Evolutionary conservation across 345 rosid species (phyloP), one percentile per base, ranked within the genome.

Genomic region (Sisymbrium altissimum): DNA sequence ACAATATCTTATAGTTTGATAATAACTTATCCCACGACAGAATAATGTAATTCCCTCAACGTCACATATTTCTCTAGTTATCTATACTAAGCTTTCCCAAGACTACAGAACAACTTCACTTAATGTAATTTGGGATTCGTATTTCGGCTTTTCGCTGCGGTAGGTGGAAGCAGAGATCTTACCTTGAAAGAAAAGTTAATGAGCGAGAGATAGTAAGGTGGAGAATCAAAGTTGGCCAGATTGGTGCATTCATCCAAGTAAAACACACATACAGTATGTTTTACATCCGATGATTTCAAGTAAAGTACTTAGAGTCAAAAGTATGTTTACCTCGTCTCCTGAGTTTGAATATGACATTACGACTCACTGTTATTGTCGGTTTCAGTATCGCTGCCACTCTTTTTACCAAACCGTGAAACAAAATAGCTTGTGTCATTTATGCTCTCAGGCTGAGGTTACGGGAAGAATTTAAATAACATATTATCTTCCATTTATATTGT

Each of bases 161-260:
- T 23, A 12, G 57, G 49, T 17, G 32, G 30, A 38, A 27, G 50
- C 0, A 6, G 48, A 10, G 61, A 40, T 25, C 80, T 73, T 85
- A 87, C 96, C 93, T 90, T 90, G 78, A 90, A 90, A 69, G 96
- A 90, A 74, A 90, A 88, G 72, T 88, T 90, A 56, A 88, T 82
- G 74, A 80, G 74, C 0, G 96, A 84, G 72, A 89, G 89, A 70
- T 83, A 72, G 57, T 83, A 73, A 49, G 91, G 88, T 41, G 82
- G 76, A 54, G 88, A 79, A 61, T 79, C 81, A 53, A 86, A 88
- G 65, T 84, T 84, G 21, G 78, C 83, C 33, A 90, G 68, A 36
- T 88, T 88, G 63, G 87, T 85, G 60, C 87, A 88, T 72, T 85
- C 91, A 66, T 90, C 91, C 80, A 81, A 76, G 93, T 90, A 63